Percentiles rank a stretch among this genome's conserved stretches.
Evolutionary conservation across 495 filamentous ascomycete species (phyloP).

Genomic region (Durotheca rogersii): DNA sequence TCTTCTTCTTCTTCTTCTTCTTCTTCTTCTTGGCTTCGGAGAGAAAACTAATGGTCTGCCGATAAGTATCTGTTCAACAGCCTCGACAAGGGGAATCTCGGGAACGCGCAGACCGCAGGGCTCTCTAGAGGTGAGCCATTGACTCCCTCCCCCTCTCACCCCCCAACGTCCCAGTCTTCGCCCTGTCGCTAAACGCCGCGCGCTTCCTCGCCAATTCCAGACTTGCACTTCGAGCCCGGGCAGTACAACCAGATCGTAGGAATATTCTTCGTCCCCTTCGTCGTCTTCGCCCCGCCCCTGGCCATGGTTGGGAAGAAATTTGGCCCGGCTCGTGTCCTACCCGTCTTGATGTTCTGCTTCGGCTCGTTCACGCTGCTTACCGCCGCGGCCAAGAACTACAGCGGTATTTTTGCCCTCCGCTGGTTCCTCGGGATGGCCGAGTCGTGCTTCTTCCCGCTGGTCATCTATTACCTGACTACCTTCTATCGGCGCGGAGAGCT

Average conservation of each 20-base stretch:
- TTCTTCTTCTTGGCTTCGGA: background rate
- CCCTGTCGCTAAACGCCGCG: conserved; percentile 1
- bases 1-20: too few species aligned
- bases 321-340: conserved; percentile 63
- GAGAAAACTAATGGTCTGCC: background rate
- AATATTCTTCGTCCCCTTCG: conserved; percentile 79
- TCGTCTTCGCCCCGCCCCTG: conserved; percentile 64
- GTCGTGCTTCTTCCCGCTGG: conserved; percentile 71
- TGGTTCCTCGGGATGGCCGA: conserved; percentile 73
- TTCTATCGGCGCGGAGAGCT: conserved; percentile 80
- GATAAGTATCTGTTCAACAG: conserved; percentile 58
- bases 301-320: conserved; percentile 69
- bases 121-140: conserved; percentile 47
- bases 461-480: conserved; percentile 52
- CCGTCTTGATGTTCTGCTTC: conserved; percentile 67
- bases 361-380: conserved; percentile 57
- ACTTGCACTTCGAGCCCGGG: conserved; percentile 58
- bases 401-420: conserved; percentile 64
- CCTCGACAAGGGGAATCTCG: conserved; percentile 67
- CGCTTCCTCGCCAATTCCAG: conserved; percentile 20
- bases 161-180: background rate
- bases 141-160: background rate
- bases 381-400: conserved; percentile 59
- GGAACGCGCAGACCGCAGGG: conserved; percentile 67
- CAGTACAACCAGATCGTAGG: conserved; percentile 72